Conservation (phyloP, 2,329 filamentous ascomycete genomes). For the Colletotrichum orchidophilum region DNA sequence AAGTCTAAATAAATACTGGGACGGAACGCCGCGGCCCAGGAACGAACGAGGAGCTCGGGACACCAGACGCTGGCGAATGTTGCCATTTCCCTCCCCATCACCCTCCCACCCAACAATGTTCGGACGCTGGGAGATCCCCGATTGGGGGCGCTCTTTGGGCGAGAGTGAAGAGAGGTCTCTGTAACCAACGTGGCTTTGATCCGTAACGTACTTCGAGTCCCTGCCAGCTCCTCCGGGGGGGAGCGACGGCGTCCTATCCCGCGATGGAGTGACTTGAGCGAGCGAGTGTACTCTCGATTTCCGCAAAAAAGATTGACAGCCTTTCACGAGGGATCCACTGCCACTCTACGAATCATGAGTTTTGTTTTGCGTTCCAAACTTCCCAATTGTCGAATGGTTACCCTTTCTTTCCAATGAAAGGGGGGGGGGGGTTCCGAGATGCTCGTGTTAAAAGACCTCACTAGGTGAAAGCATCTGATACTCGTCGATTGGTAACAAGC, state of each 20-base stretch:
- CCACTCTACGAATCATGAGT: neutral
- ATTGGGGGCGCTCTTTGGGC: slow-evolving; percentile 2
- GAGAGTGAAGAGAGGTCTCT: neutral
- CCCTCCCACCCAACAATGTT: slow-evolving; percentile 2
- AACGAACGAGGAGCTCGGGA: neutral
- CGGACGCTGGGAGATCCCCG: slow-evolving; percentile 15
- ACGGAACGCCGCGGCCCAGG: neutral
- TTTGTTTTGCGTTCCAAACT: neutral
- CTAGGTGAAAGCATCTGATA: neutral
- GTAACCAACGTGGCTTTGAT: neutral
- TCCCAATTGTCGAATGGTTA: neutral
- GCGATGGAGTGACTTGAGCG: too few species aligned
- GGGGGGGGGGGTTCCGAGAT: neutral
- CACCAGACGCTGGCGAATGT: neutral
- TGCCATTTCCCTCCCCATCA: too few species aligned
- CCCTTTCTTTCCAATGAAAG: neutral
- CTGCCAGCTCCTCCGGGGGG: too few species aligned
- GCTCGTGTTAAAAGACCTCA: neutral
- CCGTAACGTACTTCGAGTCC: neutral
- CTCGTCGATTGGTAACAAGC: neutral
- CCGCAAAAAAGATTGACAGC: neutral
- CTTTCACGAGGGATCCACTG: neutral
- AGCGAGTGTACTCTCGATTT: too few species aligned
- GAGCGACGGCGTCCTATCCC: too few species aligned
- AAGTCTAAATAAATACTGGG: neutral